Evolutionary conservation across 805 yeast species (phyloP).

Genomic region (Myxozyma melibiosi): DNA sequence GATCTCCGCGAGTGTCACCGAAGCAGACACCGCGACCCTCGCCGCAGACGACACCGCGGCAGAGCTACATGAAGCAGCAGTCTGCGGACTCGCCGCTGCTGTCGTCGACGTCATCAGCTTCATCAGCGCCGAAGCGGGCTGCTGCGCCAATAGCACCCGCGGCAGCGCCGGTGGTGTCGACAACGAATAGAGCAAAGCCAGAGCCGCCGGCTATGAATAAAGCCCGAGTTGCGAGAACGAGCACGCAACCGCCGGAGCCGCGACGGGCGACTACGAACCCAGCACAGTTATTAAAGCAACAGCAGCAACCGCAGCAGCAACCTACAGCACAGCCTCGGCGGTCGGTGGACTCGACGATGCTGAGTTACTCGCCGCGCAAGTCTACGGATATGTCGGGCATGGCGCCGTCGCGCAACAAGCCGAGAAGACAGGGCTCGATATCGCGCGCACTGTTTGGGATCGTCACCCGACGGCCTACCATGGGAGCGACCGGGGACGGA

Average conservation of each 20-base stretch:
- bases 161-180: background rate
- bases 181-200: too few species aligned
- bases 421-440: slow-evolving; percentile 7
- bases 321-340: background rate
- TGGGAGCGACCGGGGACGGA: too few species aligned
- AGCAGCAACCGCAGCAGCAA: background rate
- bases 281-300: background rate
- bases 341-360: background rate
- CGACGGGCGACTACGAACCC: too few species aligned
- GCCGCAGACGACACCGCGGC: too few species aligned
- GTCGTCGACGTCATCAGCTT: background rate
- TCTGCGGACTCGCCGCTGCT: background rate
- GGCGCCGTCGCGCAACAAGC: slow-evolving; percentile 1
- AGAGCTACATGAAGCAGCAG: background rate
- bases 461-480: slow-evolving; percentile 4
- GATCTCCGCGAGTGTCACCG: too few species aligned
- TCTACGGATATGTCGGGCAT: background rate
- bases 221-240: too few species aligned
- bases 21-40: too few species aligned
- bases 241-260: background rate
- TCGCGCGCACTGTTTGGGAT: slow-evolving; percentile 5
- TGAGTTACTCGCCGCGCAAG: background rate
- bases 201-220: too few species aligned
- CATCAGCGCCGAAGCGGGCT: background rate
- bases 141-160: background rate